Percentiles rank a stretch among this genome's conserved stretches.
Conservation (phyloP, 352 stramenopile genomes). For the Globisporangium okanoganense region DNA sequence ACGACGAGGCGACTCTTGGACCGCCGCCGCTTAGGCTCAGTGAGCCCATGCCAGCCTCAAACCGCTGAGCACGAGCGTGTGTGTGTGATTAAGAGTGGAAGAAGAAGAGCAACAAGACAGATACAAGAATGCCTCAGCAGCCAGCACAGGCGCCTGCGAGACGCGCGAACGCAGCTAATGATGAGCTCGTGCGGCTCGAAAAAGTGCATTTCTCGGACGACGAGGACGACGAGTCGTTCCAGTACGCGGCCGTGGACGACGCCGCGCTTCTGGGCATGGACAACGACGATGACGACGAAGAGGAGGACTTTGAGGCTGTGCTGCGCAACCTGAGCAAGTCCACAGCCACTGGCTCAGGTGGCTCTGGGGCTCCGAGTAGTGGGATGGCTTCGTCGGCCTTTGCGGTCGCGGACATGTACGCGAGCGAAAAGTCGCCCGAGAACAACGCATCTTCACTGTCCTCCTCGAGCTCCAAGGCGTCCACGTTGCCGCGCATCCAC, state of each 20-base stretch:
- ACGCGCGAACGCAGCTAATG: slow-evolving; percentile 17
- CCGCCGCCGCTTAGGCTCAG: neutral
- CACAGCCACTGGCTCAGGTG: slow-evolving; percentile 27
- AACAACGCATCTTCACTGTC: too few species aligned
- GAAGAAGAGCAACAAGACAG: too few species aligned
- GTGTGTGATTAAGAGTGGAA: too few species aligned
- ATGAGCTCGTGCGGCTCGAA: slow-evolving; percentile 84
- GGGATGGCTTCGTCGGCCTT: slow-evolving; percentile 10
- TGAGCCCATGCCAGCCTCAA: neutral
- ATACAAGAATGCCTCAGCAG: slow-evolving; percentile 21
- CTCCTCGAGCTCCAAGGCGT: neutral
- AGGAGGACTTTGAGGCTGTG: slow-evolving; percentile 85
- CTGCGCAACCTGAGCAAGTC: slow-evolving; percentile 72
- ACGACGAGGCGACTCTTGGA: slow-evolving; percentile 2
- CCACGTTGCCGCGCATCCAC: slow-evolving; percentile 26
- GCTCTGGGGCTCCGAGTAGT: slow-evolving; percentile 19
- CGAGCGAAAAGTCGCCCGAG: slow-evolving; percentile 10
- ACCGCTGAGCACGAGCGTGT: neutral
- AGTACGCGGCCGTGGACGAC: slow-evolving; percentile 80
- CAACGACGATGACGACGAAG: slow-evolving; percentile 53
- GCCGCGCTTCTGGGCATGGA: slow-evolving; percentile 29
- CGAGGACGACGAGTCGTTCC: slow-evolving; percentile 79
- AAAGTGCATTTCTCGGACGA: slow-evolving; percentile 84
- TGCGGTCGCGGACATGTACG: slow-evolving; percentile 12
- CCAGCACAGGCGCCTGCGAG: neutral